Evolutionary conservation across 768 basidiomycete species (phyloP).

Genomic region (Crassisporium funariophilum): DNA sequence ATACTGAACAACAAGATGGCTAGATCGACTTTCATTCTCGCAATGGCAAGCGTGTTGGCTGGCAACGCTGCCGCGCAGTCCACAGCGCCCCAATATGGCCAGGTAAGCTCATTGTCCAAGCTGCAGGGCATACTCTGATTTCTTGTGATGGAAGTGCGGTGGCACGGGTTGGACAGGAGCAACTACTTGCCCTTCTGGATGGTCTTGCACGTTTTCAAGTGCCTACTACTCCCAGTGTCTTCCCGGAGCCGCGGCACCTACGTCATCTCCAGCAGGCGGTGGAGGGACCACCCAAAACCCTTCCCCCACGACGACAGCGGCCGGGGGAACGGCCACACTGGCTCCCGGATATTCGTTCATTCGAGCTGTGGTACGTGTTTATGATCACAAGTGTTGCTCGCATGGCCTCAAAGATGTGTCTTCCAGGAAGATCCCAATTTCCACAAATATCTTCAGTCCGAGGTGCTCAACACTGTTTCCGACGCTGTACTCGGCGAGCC

Average conservation of each 20-base stretch:
- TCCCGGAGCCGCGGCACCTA: conserved; percentile 38
- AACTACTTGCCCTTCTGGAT: conserved; percentile 49
- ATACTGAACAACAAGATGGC: conserved; percentile 9
- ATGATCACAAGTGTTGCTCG: neutral
- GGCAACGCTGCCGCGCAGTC: conserved; percentile 18
- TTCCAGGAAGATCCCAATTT: conserved; percentile 22
- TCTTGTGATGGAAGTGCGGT: conserved; percentile 48
- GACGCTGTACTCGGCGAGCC: conserved; percentile 55
- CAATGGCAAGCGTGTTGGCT: conserved; percentile 7
- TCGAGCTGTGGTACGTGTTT: conserved; percentile 49
- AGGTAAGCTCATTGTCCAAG: conserved; percentile 25
- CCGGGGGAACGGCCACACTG: conserved; percentile 44
- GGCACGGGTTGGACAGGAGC: conserved; percentile 54
- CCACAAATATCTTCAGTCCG: conserved; percentile 51
- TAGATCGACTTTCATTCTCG: conserved; percentile 10
- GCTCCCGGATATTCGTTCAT: conserved; percentile 55
- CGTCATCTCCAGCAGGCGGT: conserved; percentile 25
- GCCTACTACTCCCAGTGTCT: conserved; percentile 58
- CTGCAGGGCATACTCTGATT: neutral
- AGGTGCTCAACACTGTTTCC: conserved; percentile 42
- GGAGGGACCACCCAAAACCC: conserved; percentile 36
- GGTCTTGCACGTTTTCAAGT: conserved; percentile 46
- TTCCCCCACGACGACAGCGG: conserved; percentile 31
- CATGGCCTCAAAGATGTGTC: too few relatives aligned
- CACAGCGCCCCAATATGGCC: conserved; percentile 37